Evolutionary conservation across 768 basidiomycete genomes (phyloP).

Genomic region (Termitomyces eurrhizus): DNA sequence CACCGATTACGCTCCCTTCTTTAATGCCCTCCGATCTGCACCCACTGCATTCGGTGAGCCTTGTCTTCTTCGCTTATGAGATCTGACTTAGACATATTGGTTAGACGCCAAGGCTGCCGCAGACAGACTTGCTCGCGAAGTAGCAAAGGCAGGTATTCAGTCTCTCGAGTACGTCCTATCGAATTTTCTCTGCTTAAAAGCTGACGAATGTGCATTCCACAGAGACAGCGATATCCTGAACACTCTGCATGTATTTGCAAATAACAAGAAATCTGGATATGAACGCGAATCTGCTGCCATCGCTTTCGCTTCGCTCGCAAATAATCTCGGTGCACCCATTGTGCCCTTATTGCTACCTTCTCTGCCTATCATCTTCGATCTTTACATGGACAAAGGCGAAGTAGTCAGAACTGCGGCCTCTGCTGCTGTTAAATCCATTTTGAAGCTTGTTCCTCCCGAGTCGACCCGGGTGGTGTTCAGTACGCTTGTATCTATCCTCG

Average conservation of each 20-base stretch:
- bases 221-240: slow-evolving; percentile 63
- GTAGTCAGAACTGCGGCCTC: slow-evolving; percentile 83
- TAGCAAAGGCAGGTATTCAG: slow-evolving; percentile 59
- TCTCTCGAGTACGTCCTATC: slow-evolving; percentile 47
- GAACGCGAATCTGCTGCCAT: slow-evolving; percentile 87
- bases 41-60: slow-evolving; percentile 58
- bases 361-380: slow-evolving; percentile 73
- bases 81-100: slow-evolving; percentile 10
- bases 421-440: slow-evolving; percentile 75
- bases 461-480: slow-evolving; percentile 66
- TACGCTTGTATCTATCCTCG: slow-evolving; percentile 67
- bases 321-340: slow-evolving; percentile 61
- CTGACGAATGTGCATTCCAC: slow-evolving; percentile 1
- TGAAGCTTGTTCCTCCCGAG: slow-evolving; percentile 84
- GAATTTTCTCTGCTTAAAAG: background rate
- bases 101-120: slow-evolving; percentile 85
- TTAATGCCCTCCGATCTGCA: slow-evolving; percentile 51
- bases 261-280: slow-evolving; percentile 83
- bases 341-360: slow-evolving; percentile 76
- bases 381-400: slow-evolving; percentile 93
- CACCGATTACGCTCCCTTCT: slow-evolving; percentile 41
- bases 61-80: background rate
- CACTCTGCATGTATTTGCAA: slow-evolving; percentile 63
- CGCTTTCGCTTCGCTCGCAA: slow-evolving; percentile 72
- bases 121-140: slow-evolving; percentile 72